Conservation (phyloP, 768 basidiomycete genomes). For the Leccinum subgranulosum region DNA sequence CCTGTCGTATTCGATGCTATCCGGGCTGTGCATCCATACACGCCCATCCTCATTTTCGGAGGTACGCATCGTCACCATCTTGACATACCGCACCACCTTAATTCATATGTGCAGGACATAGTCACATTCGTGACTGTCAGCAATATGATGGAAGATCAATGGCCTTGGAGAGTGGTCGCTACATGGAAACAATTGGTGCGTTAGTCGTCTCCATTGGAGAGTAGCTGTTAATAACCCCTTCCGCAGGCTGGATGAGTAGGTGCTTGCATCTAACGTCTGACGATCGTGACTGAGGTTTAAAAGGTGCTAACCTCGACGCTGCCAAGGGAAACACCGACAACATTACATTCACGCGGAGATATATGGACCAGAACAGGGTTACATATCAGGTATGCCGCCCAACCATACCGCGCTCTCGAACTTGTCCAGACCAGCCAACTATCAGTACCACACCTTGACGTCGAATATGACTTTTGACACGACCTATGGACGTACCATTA, state of each 20-base stretch:
- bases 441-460: slow-evolving; percentile 62
- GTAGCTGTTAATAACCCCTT: background rate
- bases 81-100: background rate
- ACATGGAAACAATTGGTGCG: slow-evolving; percentile 89
- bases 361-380: slow-evolving; percentile 77
- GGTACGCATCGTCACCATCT: slow-evolving; percentile 33
- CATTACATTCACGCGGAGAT: slow-evolving; percentile 64
- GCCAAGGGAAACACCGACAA: slow-evolving; percentile 39
- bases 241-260: slow-evolving; percentile 60
- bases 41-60: slow-evolving; percentile 83
- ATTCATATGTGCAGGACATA: slow-evolving; percentile 46
- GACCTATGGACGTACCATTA: slow-evolving; percentile 46
- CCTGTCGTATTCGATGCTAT: slow-evolving; percentile 70
- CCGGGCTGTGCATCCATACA: slow-evolving; percentile 63
- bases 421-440: background rate
- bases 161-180: slow-evolving; percentile 78
- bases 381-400: slow-evolving; percentile 57
- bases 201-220: background rate
- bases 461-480: slow-evolving; percentile 65
- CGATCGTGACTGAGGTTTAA: background rate
- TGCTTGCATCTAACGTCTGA: background rate
- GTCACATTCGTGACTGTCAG: slow-evolving; percentile 25
- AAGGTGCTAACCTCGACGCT: slow-evolving; percentile 49
- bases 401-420: background rate
- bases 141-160: slow-evolving; percentile 23